These are phyloP conservation scores for Petunia axillaris DNA, from an alignment of 257 asterid species.

Conservation along the genomic window DNA sequence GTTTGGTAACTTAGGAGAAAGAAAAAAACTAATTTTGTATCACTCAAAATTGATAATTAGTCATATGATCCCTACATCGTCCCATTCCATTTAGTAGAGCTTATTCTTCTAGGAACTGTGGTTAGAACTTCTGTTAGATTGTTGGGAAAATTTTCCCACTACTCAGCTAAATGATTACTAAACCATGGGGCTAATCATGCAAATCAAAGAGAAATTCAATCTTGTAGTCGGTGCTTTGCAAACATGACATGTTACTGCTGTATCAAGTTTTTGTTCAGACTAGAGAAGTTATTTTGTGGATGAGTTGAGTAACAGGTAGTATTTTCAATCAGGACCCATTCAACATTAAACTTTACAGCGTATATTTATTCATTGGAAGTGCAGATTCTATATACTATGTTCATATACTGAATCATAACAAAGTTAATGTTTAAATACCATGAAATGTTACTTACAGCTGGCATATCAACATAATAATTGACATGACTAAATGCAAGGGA, in stretches of 20 bases:
- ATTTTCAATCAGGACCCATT: background rate
- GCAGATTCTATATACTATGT: background rate
- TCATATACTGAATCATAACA: background rate
- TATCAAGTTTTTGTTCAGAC: background rate
- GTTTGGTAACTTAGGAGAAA: background rate
- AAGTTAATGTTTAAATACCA: conserved; percentile 2
- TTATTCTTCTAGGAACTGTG: background rate
- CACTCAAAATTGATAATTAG: too few relatives aligned
- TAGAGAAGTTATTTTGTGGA: background rate
- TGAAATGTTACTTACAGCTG: conserved; percentile 64
- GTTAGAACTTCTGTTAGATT: background rate
- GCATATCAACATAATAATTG: conserved; percentile 92
- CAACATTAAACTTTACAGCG: background rate
- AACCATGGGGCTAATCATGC: background rate
- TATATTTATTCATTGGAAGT: background rate
- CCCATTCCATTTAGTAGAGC: too few relatives aligned
- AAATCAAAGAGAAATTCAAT: conserved; percentile 5
- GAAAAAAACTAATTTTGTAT: too few relatives aligned
- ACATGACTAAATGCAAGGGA: conserved; percentile 84
- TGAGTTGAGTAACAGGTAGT: background rate
- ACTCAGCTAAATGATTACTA: background rate
- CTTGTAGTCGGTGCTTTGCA: background rate
- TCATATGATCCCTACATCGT: too few relatives aligned
- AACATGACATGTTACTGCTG: background rate
- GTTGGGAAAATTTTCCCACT: background rate